Evolutionary conservation across 768 basidiomycete genomes (phyloP).

Genomic region (Boletus sp.): DNA sequence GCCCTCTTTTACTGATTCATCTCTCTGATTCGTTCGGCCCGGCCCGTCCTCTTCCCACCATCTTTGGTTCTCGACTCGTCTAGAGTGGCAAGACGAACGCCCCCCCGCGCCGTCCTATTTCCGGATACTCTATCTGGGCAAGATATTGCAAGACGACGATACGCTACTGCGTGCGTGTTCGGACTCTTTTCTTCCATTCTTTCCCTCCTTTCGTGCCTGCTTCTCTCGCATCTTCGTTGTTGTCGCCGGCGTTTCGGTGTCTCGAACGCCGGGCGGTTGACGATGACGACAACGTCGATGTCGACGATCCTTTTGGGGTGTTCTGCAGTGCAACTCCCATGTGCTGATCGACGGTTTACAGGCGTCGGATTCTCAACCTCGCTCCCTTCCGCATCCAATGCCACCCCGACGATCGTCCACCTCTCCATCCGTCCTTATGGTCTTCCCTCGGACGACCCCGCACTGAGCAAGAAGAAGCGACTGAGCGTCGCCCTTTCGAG

Average conservation of each 20-base stretch:
- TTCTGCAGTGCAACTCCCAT: neutral
- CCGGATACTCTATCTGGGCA: slow-evolving; percentile 72
- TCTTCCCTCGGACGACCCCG: slow-evolving; percentile 47
- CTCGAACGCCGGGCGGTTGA: neutral
- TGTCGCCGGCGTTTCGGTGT: neutral
- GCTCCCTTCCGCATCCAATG: slow-evolving; percentile 30
- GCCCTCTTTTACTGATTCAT: slow-evolving; percentile 4
- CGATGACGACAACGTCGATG: neutral
- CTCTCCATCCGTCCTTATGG: slow-evolving; percentile 66
- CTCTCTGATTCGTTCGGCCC: neutral
- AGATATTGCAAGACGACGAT: slow-evolving; percentile 83
- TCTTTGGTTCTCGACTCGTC: neutral
- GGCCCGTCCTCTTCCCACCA: neutral
- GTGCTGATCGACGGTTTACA: slow-evolving; percentile 13
- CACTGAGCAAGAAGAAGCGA: slow-evolving; percentile 55
- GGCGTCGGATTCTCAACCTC: slow-evolving; percentile 33
- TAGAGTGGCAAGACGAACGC: slow-evolving; percentile 78
- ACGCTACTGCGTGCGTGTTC: slow-evolving; percentile 57
- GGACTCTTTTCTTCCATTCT: neutral
- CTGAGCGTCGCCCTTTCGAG: slow-evolving; percentile 30
- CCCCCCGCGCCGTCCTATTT: slow-evolving; percentile 77
- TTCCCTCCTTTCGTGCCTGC: neutral
- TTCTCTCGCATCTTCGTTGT: neutral
- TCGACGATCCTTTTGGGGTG: neutral
- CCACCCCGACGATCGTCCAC: slow-evolving; percentile 65